Evolutionary conservation across 176 grass and related monocot genomes (phyloP).

Genomic region (Musa schizocarpa): DNA sequence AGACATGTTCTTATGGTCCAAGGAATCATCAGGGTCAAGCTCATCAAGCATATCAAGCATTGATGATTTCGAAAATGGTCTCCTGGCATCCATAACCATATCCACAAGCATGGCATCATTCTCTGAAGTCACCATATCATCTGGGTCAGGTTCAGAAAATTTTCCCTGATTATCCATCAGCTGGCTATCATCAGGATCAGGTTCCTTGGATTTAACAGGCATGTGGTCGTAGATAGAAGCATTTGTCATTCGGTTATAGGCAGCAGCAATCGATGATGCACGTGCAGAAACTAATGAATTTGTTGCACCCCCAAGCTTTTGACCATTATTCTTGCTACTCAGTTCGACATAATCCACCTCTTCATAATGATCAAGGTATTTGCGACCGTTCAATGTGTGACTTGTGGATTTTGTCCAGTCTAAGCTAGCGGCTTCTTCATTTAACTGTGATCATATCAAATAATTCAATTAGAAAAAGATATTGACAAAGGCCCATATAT

Average conservation of each 20-base stretch:
- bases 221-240: conserved; percentile 17
- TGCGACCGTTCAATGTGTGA: conserved; percentile 55
- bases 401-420: conserved; percentile 92
- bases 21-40: conserved; percentile 17
- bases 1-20: not conserved
- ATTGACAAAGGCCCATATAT: not conserved
- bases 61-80: conserved; percentile 8
- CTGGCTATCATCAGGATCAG: conserved; percentile 20
- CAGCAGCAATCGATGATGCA: conserved; percentile 58
- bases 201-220: conserved; percentile 16
- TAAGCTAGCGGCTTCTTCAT: conserved; percentile 69
- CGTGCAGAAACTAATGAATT: conserved; percentile 38
- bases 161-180: conserved; percentile 16
- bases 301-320: conserved; percentile 55
- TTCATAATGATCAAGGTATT: conserved; percentile 47
- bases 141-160: conserved; percentile 24
- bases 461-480: not conserved
- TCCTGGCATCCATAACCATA: not conserved
- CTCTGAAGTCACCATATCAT: not conserved
- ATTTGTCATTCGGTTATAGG: conserved; percentile 49
- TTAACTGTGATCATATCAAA: conserved; percentile 50
- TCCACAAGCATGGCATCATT: conserved; percentile 32
- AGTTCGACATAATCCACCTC: conserved; percentile 48
- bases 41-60: conserved; percentile 11
- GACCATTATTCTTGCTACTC: conserved; percentile 22